These are phyloP conservation scores for Penicillium manginii DNA, from an alignment of 495 filamentous ascomycete genomes.

Conservation along the genomic window DNA sequence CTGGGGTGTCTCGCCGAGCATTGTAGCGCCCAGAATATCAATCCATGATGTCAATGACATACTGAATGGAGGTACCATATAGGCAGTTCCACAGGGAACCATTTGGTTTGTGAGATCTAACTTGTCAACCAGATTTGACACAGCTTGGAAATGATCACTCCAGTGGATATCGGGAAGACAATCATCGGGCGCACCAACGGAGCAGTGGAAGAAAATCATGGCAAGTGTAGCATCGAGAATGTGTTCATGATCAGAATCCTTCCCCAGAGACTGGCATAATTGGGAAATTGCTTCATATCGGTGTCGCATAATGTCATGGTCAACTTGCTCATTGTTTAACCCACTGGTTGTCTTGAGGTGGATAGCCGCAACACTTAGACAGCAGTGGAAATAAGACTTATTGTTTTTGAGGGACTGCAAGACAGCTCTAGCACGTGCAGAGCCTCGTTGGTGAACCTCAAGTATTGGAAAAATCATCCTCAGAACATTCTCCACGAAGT, in stretches of 20 bases:
- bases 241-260: slow-evolving; percentile 79
- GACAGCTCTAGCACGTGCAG: slow-evolving; percentile 75
- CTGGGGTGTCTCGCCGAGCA: slow-evolving; percentile 80
- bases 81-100: slow-evolving; percentile 51
- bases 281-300: slow-evolving; percentile 85
- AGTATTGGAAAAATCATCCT: slow-evolving; percentile 89
- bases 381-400: slow-evolving; percentile 93
- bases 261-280: slow-evolving; percentile 79
- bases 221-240: slow-evolving; percentile 93
- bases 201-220: slow-evolving; percentile 97
- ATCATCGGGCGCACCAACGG: slow-evolving; percentile 87
- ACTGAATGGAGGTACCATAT: slow-evolving; percentile 79
- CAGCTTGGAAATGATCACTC: slow-evolving; percentile 96
- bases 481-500: slow-evolving; percentile 88
- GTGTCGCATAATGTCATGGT: slow-evolving; percentile 92
- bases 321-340: slow-evolving; percentile 73
- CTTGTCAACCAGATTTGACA: slow-evolving; percentile 76
- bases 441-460: slow-evolving; percentile 83
- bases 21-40: slow-evolving; percentile 92
- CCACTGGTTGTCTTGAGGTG: slow-evolving; percentile 82
- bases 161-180: slow-evolving; percentile 92
- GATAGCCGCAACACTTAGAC: slow-evolving; percentile 90
- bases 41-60: slow-evolving; percentile 97
- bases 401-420: slow-evolving; percentile 85
- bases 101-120: slow-evolving; percentile 61